These are phyloP conservation scores for Cystobasidium sp. DNA, from an alignment of 1,284 basidiomycete genomes.

Conservation along the genomic window DNA sequence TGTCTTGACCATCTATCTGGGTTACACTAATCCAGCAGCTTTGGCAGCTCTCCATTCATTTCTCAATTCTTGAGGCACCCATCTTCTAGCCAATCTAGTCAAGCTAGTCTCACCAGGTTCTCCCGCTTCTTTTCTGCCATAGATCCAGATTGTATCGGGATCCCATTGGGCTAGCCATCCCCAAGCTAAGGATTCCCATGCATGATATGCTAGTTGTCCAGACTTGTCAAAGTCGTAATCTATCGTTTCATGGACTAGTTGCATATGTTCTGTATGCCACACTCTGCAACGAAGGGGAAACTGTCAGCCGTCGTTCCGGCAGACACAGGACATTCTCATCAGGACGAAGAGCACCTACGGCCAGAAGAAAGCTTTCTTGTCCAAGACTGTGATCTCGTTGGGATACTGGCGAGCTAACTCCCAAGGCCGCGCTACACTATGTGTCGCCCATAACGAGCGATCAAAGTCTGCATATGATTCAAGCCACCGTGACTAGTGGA, in stretches of 20 bases:
- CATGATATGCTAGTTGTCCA: slow-evolving; percentile 43
- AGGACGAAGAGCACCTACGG: slow-evolving; percentile 50
- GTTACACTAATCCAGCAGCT: slow-evolving; percentile 16
- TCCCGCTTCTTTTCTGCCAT: slow-evolving; percentile 34
- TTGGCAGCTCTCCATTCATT: slow-evolving; percentile 41
- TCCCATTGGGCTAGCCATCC: slow-evolving; percentile 42
- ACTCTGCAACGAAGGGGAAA: slow-evolving; percentile 10
- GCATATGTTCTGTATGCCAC: slow-evolving; percentile 44
- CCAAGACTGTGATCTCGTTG: slow-evolving; percentile 60
- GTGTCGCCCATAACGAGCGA: slow-evolving; percentile 37
- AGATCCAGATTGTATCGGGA: slow-evolving; percentile 44
- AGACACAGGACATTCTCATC: neutral
- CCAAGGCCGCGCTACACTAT: slow-evolving; percentile 36
- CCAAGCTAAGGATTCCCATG: slow-evolving; percentile 44
- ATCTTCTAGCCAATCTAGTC: slow-evolving; percentile 37
- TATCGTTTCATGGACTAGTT: slow-evolving; percentile 33
- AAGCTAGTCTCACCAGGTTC: slow-evolving; percentile 40
- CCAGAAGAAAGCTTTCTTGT: slow-evolving; percentile 61
- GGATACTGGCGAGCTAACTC: slow-evolving; percentile 53
- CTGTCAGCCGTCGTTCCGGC: neutral
- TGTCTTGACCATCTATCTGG: too few relatives aligned
- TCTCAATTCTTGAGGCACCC: slow-evolving; percentile 33
- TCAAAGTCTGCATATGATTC: slow-evolving; percentile 43
- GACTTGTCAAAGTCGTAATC: slow-evolving; percentile 43
- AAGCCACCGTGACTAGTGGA: slow-evolving; percentile 32